phyloP scores from a whole-genome alignment of 2,329 filamentous ascomycete species.

The Aspergillus amoenus region DNA sequence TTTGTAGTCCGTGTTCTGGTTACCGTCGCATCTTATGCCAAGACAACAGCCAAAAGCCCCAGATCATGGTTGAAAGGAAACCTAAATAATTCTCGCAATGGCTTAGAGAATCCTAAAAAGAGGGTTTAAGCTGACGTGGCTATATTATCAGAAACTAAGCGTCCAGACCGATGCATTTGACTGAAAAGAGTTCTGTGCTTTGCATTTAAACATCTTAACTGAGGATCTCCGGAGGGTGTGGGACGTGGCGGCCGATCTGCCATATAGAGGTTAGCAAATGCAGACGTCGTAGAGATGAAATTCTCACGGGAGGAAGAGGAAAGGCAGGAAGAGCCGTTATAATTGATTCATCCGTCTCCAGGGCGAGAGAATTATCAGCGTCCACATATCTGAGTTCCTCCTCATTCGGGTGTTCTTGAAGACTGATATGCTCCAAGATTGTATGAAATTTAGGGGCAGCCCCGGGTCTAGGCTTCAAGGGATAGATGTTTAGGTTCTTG shows the following conservation, averaged over 20 bases:
- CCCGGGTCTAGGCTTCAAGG: conserved; percentile 28
- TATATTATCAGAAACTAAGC: neutral
- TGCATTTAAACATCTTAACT: neutral
- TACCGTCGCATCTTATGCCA: too few species aligned
- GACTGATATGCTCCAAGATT: conserved; percentile 26
- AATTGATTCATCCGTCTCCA: conserved; percentile 18
- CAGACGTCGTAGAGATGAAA: neutral
- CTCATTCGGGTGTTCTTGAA: conserved; percentile 22
- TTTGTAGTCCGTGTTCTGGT: too few species aligned
- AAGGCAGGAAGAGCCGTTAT: conserved; percentile 31
- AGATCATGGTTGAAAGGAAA: too few species aligned
- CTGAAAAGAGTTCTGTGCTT: neutral
- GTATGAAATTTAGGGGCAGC: conserved; percentile 33
- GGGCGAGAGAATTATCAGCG: neutral
- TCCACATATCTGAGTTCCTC: neutral
- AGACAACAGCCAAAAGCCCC: too few species aligned
- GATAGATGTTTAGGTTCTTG: conserved; percentile 30
- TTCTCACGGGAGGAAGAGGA: conserved; percentile 12
- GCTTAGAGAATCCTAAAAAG: too few species aligned
- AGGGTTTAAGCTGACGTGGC: neutral
- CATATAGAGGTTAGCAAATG: neutral
- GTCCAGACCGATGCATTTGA: neutral
- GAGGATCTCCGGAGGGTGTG: neutral
- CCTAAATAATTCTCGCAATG: too few species aligned
- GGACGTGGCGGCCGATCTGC: neutral